Base-by-base conservation (phyloP, 2,329 filamentous ascomycete genomes). In the Neonectria magnoliae region DNA sequence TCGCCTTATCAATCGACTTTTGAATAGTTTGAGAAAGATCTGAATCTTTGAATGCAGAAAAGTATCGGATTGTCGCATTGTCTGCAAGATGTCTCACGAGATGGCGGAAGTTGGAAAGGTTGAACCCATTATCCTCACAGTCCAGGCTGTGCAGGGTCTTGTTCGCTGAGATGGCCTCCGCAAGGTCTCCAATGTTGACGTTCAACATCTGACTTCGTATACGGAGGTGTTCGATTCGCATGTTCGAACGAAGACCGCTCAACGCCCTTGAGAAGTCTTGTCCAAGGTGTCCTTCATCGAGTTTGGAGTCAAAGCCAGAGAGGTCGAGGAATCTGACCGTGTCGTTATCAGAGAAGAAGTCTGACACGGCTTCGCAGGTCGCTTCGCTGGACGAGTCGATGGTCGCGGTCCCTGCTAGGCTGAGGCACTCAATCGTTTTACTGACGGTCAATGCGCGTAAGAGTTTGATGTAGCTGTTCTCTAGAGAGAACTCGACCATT, bases 231-330 rank as follows among this genome's bases (percentile, higher is more conserved):
- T 81, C 81, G 18, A 85, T 77, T 16, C 77, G 75, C 8, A 70
- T 78, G 62, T 84, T 84, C n/a, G 76, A 75, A 31, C 78, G 79
- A 33, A 87, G 78, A 22, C 84, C 84, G 20, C 78, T 77, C 27
- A 88, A 76, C 0, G 85, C 81, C 38, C 80, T 82, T 0, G 84
- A 85, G 63, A 88, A 85, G 9, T 84, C 84, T 62, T 79, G 82
- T 16, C 85, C 85, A 10, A 88, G 79, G 63, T 86, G 83, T 0
- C 84, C 83, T 66, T 88, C 86, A 67, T 88, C 86, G 7, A 88
- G 77, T 72, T 87, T 88, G 48, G 85, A 84, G 51, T 83, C 83
- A 70, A 84, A 88, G 2, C 86, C 86, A 1, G 86, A 88, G 8
- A 88, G 76, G 67, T 88, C 86, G 2, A 88, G 79, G 61, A 80